Evolutionary conservation across 2,329 filamentous ascomycete genomes (phyloP).

Genomic region (Apiospora rasikravindrae): DNA sequence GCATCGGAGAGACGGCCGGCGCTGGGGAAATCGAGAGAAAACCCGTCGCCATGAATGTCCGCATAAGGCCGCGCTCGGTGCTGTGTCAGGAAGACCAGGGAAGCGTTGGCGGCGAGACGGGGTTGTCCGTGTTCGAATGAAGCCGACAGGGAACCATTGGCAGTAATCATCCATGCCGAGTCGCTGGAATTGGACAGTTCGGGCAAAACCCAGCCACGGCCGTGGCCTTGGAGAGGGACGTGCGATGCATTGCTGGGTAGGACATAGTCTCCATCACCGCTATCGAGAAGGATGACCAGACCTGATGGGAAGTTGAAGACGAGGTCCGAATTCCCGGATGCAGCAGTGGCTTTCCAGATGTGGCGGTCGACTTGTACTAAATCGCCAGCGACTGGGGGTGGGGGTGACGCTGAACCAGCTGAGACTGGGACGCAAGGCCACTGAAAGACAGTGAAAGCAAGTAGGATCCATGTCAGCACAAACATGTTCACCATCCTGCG

Average conservation of each 20-base stretch:
- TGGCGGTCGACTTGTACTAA: not conserved
- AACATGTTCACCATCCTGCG: not conserved
- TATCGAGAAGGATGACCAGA: slow-evolving; percentile 7
- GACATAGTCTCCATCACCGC: not conserved
- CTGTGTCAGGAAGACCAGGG: not conserved
- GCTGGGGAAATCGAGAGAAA: slow-evolving; percentile 20
- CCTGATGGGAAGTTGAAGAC: slow-evolving; percentile 3
- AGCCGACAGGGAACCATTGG: not conserved
- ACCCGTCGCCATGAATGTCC: slow-evolving; percentile 23
- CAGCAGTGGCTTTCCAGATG: slow-evolving; percentile 5
- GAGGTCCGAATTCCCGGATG: not conserved
- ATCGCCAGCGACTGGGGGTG: not conserved
- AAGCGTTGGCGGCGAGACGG: not conserved
- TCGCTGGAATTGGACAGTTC: slow-evolving; percentile 14
- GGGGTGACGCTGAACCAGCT: not conserved
- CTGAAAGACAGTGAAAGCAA: not conserved
- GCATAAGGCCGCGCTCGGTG: slow-evolving; percentile 23
- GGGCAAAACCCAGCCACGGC: slow-evolving; percentile 10
- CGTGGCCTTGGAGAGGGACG: not conserved
- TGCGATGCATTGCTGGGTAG: slow-evolving; percentile 10
- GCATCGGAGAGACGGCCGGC: slow-evolving; percentile 22
- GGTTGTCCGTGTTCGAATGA: not conserved
- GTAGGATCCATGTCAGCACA: not conserved
- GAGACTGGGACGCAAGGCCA: not conserved
- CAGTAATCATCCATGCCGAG: not conserved